Evolutionary conservation across 1,284 basidiomycete genomes (phyloP).

Genomic region (Pascua sp.): DNA sequence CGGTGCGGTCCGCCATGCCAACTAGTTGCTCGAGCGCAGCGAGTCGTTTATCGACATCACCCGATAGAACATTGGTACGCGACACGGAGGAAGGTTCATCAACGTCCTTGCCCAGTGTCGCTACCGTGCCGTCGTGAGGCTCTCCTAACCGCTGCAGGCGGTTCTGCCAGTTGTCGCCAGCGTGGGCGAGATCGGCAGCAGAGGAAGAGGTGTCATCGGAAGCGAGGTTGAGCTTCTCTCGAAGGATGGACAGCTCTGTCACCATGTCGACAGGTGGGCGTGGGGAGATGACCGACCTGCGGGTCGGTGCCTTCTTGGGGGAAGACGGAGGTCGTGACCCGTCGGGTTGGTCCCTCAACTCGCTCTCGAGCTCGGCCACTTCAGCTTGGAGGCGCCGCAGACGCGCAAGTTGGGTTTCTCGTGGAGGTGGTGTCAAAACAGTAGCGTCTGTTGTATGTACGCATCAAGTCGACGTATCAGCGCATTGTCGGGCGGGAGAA

Average conservation of each 20-base stretch:
- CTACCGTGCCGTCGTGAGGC: not conserved
- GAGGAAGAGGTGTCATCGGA: not conserved
- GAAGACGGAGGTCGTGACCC: not conserved
- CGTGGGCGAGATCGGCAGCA: not conserved
- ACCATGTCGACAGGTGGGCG: slow-evolving; percentile 33
- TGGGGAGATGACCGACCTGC: slow-evolving; percentile 25
- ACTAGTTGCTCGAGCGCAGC: slow-evolving; percentile 73
- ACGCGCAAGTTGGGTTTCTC: slow-evolving; percentile 29
- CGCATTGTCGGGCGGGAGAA: not conserved
- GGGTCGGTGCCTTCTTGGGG: not conserved
- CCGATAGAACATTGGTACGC: not conserved
- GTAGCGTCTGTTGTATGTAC: not conserved
- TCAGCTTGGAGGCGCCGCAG: slow-evolving; percentile 51
- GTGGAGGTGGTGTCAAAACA: not conserved
- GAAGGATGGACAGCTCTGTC: slow-evolving; percentile 30
- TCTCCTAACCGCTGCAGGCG: slow-evolving; percentile 1
- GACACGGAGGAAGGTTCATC: too few species aligned
- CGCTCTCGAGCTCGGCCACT: slow-evolving; percentile 51
- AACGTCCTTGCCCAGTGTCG: not conserved
- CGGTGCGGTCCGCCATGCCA: slow-evolving; percentile 50
- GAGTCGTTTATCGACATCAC: slow-evolving; percentile 61
- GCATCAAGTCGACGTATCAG: too few species aligned
- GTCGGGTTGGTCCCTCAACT: slow-evolving; percentile 26
- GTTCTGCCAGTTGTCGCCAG: not conserved
- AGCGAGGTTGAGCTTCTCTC: slow-evolving; percentile 25